Evolutionary conservation across 2,329 filamentous ascomycete genomes (phyloP), one percentile per base, ranked within the genome.

Genomic region (Basipetospora chlamydospora): DNA sequence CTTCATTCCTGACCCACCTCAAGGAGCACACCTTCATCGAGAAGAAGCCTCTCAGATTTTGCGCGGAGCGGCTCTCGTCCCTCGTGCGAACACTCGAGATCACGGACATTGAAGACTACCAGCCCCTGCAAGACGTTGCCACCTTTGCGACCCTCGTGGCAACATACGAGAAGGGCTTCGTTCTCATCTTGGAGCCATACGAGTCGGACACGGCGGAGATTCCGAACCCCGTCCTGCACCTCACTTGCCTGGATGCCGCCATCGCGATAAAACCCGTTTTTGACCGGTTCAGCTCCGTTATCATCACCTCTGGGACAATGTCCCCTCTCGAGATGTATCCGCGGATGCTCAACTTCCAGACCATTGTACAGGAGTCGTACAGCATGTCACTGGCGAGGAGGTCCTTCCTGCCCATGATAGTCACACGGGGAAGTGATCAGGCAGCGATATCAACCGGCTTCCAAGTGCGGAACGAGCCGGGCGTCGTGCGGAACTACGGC

Each of bases 321-420:
- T 96, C 90, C 2, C 90, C 90, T 0, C 61, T 98, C 3, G 92
- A 98, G 54, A 98, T 98, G 81, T 98, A 98, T 50, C 92, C 90
- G 0, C 95, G 94, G 52, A 98, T 98, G 87, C 76, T 98, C 18
- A 81, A 85, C 37, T 98, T 98, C 59, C 70, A 70, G 8, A 85
- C 87, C 2, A 86, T 96, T 1, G 80, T 96, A 3, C 87, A 96
- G 53, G 87, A 98, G 56, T 98, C 92, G 0, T 98, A 98, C 60
- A 77, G 76, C 43, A 98, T 98, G 86, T 96, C 90, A 0, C 70
- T 98, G 5, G 88, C 88, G 2, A 73, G 92, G 29, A 73, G 81
- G 39, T 94, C 90, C n/a, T 98, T 98, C 61, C 62, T 98, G 43
- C 90, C 90, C 2, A 92, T 98, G 84, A 90, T 98, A 44, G 86